Evolutionary conservation across 1,139 yeast genomes (phyloP).

Genomic region (Scheffersomyces illinoinensis): DNA sequence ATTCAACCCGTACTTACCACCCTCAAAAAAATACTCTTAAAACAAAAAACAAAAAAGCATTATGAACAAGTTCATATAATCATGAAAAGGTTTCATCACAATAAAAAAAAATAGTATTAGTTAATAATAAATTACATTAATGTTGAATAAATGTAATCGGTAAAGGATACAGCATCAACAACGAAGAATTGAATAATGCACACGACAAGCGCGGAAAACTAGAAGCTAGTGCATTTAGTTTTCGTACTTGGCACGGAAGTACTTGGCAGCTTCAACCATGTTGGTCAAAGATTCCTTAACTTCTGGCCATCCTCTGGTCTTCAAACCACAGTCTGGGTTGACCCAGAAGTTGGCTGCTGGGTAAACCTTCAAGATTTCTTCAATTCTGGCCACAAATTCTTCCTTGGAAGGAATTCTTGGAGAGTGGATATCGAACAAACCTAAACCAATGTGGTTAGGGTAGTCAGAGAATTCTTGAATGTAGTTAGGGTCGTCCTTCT

Average conservation of each 20-base stretch:
- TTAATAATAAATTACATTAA: constrained; percentile 49
- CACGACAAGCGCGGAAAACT: constrained; percentile 10
- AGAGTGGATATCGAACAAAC: constrained; percentile 98
- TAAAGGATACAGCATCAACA: constrained; percentile 43
- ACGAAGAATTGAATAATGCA: constrained; percentile 29
- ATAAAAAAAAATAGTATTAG: constrained; percentile 16
- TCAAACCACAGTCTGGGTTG: constrained; percentile 99
- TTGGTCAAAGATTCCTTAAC: constrained; percentile 83
- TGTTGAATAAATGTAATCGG: constrained; percentile 65
- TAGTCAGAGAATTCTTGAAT: constrained; percentile 96
- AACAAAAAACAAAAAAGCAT: constrained; percentile 10
- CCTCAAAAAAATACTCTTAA: constrained; percentile 3
- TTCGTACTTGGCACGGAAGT: constrained; percentile 70
- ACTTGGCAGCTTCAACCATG: constrained; percentile 99
- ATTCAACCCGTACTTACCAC: neutral
- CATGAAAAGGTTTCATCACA: constrained; percentile 15
- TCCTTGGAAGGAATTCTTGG: constrained; percentile 99
- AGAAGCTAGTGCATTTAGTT: constrained; percentile 4
- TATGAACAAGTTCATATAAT: constrained; percentile 12
- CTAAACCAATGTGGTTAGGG: constrained; percentile 99
- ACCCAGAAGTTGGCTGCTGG: constrained; percentile 99
- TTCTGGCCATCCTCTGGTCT: constrained; percentile 96
- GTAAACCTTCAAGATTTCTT: constrained; percentile 92
- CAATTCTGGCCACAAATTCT: constrained; percentile 92
- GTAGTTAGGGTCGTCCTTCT: constrained; percentile 98